These are phyloP conservation scores for Schizothecium vesticola DNA, from an alignment of 495 filamentous ascomycete genomes.

Conservation along the genomic window DNA sequence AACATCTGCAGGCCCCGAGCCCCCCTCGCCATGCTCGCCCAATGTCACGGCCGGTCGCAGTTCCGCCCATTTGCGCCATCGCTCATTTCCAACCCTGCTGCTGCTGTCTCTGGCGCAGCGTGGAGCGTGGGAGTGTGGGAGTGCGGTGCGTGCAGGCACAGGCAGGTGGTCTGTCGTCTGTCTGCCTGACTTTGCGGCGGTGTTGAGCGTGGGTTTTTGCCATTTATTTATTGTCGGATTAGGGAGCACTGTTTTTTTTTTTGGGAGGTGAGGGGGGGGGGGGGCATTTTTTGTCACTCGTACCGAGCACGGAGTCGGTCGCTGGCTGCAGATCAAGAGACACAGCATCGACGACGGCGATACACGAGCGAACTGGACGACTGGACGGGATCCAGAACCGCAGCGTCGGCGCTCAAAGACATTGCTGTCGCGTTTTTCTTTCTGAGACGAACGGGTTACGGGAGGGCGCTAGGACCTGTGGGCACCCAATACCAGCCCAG, in stretches of 20 bases:
- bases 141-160: no score
- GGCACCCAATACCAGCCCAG: slow-evolving; percentile 26
- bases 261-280: no score
- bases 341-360: not conserved
- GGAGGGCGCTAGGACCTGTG: slow-evolving; percentile 7
- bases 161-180: no score
- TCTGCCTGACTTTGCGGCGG: no score
- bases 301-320: not conserved
- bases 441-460: slow-evolving; percentile 27
- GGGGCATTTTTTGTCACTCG: no score
- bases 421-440: not conserved
- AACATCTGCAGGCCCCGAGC: no score
- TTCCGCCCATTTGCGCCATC: not conserved
- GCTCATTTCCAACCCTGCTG: no score
- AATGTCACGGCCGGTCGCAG: not conserved
- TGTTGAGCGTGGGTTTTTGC: no score
- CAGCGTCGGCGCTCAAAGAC: not conserved
- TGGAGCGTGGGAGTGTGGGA: no score
- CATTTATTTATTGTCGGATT: no score
- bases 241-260: no score
- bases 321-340: not conserved
- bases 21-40: not conserved
- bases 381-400: not conserved
- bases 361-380: not conserved
- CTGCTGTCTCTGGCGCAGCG: no score